Evolutionary conservation across 805 yeast genomes (phyloP), one percentile per base, ranked within the genome.

Genomic region (Saccharomycopsis guyanensis): DNA sequence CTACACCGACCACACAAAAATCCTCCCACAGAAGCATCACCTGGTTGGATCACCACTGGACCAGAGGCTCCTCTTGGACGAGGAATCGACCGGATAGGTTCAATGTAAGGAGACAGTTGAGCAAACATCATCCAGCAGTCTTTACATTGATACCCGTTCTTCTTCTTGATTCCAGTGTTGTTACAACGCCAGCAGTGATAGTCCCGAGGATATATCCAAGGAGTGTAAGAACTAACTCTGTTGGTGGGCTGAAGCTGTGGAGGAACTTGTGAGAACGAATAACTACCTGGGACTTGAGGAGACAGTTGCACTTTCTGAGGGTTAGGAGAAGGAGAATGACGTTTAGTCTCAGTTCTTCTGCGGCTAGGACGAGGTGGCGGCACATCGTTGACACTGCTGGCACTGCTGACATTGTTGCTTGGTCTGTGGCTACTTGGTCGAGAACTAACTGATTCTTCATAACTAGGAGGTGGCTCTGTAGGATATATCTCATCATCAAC

Each of bases 11-110:
- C 86, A 64, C 95, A 86, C 2, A 80, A 53, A 0, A 69, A 60
- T 0, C 95, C 95, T 1, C 95, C 95, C 52, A 75, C 59, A 27
- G 79, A 56, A 1, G 93, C 91, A 56, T 86, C 95, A 2, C 95
- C 95, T 0, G 95, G 93, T 18, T 57, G 59, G 1, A 84, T 82
- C 13, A 74, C 63, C 15, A 40, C 20, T 34, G 46, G 10, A 6
- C 37, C 37, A 15, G 6, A 8, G 43, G 32, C 13, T n/a, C 37
- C 27, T 38, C 40, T 24, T 19, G 40, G 5, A 32, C 34, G 33
- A 5, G 37, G 37, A 5, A 33, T 15, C 10, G 10, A 33, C 37
- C 20, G 18, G 38, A 50, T 37, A 43, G 49, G 35, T 4, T 46
- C 56, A 19, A 23, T 49, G 15, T 32, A 37, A 1, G 42, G 41